Conservation (phyloP, 495 filamentous ascomycete species). For the Penicillium turbatum region DNA sequence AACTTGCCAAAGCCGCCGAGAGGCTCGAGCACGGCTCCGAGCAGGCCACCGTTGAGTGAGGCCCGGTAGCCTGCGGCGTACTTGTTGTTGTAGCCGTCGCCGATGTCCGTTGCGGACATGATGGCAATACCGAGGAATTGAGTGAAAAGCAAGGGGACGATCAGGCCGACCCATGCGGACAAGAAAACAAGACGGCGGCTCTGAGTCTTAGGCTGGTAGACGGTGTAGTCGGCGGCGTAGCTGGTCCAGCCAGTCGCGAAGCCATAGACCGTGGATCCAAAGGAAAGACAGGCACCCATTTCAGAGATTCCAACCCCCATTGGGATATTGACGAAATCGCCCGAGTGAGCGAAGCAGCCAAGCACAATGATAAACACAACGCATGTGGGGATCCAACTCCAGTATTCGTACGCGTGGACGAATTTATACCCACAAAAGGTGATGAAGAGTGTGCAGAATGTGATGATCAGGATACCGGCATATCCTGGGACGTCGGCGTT, state of each 20-base stretch:
- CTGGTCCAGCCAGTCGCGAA: slow-evolving; percentile 79
- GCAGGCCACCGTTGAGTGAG: slow-evolving; percentile 66
- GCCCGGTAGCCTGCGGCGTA: slow-evolving; percentile 58
- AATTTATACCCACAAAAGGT: slow-evolving; percentile 75
- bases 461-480: slow-evolving; percentile 75
- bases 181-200: slow-evolving; percentile 60
- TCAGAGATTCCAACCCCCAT: slow-evolving; percentile 60
- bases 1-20: slow-evolving; percentile 77
- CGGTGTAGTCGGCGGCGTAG: slow-evolving; percentile 78
- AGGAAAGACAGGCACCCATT: slow-evolving; percentile 63
- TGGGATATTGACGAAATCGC: slow-evolving; percentile 64
- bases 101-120: slow-evolving; percentile 53
- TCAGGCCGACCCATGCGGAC: slow-evolving; percentile 66
- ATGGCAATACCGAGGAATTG: slow-evolving; percentile 77
- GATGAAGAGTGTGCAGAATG: slow-evolving; percentile 64
- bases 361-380: slow-evolving; percentile 76
- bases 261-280: slow-evolving; percentile 68
- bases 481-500: slow-evolving; percentile 66
- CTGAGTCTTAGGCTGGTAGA: slow-evolving; percentile 66
- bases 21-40: slow-evolving; percentile 61
- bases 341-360: slow-evolving; percentile 68
- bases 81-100: slow-evolving; percentile 43
- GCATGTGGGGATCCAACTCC: slow-evolving; percentile 72
- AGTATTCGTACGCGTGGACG: slow-evolving; percentile 77
- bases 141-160: slow-evolving; percentile 68